Base-by-base conservation (phyloP, 148 eudicot genomes). In the Fagopyrum esculentum region DNA sequence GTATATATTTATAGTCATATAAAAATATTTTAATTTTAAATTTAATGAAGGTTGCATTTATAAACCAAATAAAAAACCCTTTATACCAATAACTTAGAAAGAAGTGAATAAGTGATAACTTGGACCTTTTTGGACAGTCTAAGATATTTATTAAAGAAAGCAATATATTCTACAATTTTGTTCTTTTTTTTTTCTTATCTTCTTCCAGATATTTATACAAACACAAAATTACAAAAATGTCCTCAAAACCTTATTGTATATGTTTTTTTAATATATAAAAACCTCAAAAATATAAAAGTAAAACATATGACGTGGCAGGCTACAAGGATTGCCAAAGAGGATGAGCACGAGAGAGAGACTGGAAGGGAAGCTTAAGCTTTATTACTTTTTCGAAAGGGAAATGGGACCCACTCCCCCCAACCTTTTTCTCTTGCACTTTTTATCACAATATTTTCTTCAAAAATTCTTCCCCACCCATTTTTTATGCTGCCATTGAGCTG, bases 401-500 rank as follows among this genome's bases (percentile, higher is more conserved):
- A 2, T 47, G 74, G 74, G 59, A 9, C 74, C 74, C 17, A 11
- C 45, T 54, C 22, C 52, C 40, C 6, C 30, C 45, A 19, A 5
- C 6, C 30, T 7, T 69, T 4, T 12, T 45, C 16, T 6, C 44
- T 9, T 72, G 59, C 74, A 43, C 74, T 72, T 72, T 72, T 50
- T 72, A 72, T 72, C 74, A 47, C 55, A 15, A 47, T 50, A 12
- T 12, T 72, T 13, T 16, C 57, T 11, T 49, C 71, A 51, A 2
- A 48, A 19, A 52, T 72, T 72, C 74, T 50, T 72, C 74, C 74
- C 59, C 74, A 72, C 74, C 45, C 74, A 49, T 72, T 72, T 47
- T 72, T n/a, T 50, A 66, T 66, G 45, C 54, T 66, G 12, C 52
- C 52, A 35, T 66, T 66, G 46, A 9, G 71, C 71, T 66, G 52